phyloP scores from a whole-genome alignment of 1,284 basidiomycete species.

The Wallemia hederae region DNA sequence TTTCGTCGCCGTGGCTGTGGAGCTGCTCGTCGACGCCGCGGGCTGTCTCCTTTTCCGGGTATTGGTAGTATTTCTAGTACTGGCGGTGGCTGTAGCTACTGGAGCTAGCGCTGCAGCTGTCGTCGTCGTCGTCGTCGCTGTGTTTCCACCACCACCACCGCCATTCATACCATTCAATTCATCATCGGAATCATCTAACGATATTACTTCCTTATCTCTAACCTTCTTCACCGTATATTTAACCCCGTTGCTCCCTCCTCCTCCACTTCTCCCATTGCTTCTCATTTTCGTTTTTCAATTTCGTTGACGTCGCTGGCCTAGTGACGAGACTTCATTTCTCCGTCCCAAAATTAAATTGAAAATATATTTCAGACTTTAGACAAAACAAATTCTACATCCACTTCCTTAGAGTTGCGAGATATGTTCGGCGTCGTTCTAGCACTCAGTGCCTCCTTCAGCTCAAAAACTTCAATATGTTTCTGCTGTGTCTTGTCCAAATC shows the following conservation, averaged over 20 bases:
- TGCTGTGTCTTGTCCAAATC: not conserved
- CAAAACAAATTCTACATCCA: not conserved
- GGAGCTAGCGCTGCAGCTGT: no score
- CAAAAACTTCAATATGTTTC: not conserved
- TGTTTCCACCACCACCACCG: not conserved
- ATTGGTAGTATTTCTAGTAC: not conserved
- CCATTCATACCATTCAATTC: not conserved
- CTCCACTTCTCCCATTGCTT: not conserved
- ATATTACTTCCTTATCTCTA: conserved; percentile 1
- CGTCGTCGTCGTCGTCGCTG: no score
- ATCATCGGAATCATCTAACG: not conserved
- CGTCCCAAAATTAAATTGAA: not conserved
- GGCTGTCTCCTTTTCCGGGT: not conserved
- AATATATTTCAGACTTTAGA: not conserved
- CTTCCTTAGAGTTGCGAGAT: not conserved
- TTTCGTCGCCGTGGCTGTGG: not conserved
- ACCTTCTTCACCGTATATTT: not conserved
- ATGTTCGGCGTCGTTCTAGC: not conserved
- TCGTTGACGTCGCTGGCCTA: no score
- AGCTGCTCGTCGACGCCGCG: not conserved
- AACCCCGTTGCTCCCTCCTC: not conserved
- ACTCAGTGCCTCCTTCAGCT: not conserved
- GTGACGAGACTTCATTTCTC: no score
- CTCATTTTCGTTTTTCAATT: not conserved
- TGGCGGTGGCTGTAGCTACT: not conserved